Conservation (phyloP, 345 rosid species). For the Camelina neglecta region DNA sequence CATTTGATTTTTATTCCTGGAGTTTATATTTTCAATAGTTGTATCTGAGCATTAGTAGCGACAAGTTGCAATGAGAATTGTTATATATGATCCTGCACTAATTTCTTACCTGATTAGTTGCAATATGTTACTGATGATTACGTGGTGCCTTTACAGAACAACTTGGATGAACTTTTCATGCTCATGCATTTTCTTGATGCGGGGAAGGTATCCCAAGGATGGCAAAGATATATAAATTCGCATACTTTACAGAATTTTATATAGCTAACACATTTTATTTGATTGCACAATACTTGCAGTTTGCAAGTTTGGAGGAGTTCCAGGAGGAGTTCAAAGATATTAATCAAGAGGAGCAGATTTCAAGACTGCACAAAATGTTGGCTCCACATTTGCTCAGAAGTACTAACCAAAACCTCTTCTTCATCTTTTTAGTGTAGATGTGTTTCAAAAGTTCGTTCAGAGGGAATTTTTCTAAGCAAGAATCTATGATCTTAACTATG, state of each 20-base stretch:
- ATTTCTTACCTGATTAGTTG: not conserved
- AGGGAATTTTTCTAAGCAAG: conserved; percentile 5
- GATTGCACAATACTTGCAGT: conserved; percentile 58
- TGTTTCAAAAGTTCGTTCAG: conserved; percentile 22
- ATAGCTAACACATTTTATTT: conserved; percentile 25
- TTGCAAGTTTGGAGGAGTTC: conserved; percentile 96
- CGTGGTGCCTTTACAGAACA: conserved; percentile 75
- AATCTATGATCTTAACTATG: conserved; percentile 12
- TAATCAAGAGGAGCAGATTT: conserved; percentile 98
- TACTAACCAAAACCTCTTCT: conserved; percentile 49
- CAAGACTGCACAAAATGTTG: conserved; percentile 96
- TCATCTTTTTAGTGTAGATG: conserved; percentile 12
- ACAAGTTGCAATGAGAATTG: conserved; percentile 10
- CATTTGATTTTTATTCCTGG: conserved; percentile 36
- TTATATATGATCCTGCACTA: conserved; percentile 5
- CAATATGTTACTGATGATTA: conserved; percentile 38
- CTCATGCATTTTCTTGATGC: conserved; percentile 99
- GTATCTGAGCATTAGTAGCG: conserved; percentile 24
- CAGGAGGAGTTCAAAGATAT: conserved; percentile 98
- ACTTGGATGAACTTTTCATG: conserved; percentile 99
- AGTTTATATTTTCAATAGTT: conserved; percentile 5
- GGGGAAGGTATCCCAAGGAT: conserved; percentile 72
- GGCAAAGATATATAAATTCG: conserved; percentile 27
- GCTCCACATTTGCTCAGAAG: conserved; percentile 98
- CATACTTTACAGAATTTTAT: conserved; percentile 12